Base-by-base conservation (phyloP, 345 rosid genomes). In the Eucalyptus pauciflora region DNA sequence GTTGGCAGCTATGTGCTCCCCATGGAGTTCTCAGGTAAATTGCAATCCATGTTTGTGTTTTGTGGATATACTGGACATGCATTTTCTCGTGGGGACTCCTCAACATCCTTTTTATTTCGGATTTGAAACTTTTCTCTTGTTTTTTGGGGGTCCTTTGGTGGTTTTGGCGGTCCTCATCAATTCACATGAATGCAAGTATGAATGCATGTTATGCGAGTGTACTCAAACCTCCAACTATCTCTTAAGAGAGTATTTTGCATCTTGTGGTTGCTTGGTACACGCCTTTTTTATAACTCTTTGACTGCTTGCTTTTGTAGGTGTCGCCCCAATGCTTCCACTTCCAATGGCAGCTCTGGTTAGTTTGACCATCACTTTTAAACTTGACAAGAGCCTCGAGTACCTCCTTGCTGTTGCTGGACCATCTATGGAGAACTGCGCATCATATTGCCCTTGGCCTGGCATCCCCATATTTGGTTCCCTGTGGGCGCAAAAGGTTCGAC, bases 331-430 rank as follows among this genome's bases (percentile, higher is more conserved):
- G 91, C 97, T 95, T 90, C 96, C 97, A 13, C 91, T 95, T 85
- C 97, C 97, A 37, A 89, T 95, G 88, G 97, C 97, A 58, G 95
- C 94, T 90, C 92, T 95, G 90, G 97, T 94, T 86, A 94, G 97
- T 91, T 91, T 95, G 89, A 95, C 97, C 71, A 94, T 95, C 86
- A 95, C 96, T 89, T 94, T 94, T 92, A 95, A 95, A 91, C 95
- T 94, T 86, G 91, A 83, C 87, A 90, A 91, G 90, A 87, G 88
- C 88, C 86, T 91, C 7, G 96, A 94, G 85, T 93, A 93, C 92
- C 91, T 95, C 86, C 95, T 91, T 46, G 94, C 95, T 14, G 95
- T 95, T 64, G 95, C 89, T 60, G 97, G 97, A 51, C 96, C 95
- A 6, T 96, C 96, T 13, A 86, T 94, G 87, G 97, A 95, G 91